Base-by-base conservation (phyloP, 495 filamentous ascomycete species). In the Penicillium goetzii region DNA sequence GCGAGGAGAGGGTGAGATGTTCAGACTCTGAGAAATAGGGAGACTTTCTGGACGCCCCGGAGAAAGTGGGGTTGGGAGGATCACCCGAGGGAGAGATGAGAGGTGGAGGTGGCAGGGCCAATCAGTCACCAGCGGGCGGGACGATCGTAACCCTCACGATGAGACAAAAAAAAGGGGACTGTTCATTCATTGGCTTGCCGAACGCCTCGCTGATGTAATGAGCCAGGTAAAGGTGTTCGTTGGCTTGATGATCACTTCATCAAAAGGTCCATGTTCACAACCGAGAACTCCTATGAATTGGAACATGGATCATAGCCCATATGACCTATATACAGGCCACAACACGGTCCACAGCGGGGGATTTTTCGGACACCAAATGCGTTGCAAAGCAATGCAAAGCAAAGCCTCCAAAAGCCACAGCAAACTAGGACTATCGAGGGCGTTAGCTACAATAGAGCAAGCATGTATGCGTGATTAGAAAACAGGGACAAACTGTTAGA, bases 41-140 rank as follows among this genome's bases (percentile, higher is more conserved):
- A 47, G 41, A 47, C 3, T 21, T 23, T 47, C 21, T 40, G 36
- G 15, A 12, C 4, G 40, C 41, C 41, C 28, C 49, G 11, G 26
- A 52, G 49, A 52, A 52, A 52, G 49, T 52, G 49, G 49, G 49
- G 49, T 52, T 52, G 25, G 49, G 28, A 2, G 49, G 49, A 52
- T 52, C 49, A 52, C 49, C 49, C 49, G 49, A 52, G 28, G 25
- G 15, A 7, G 49, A 52, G 25, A 28, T 52, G 49, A 52, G 28
- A 52, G 32, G 49, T 32, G 49, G 49, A 28, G 49, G 49, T 26
- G 25, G 41, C 41, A 47, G n/a, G 12, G 49, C 49, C 49, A 52
- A 52, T 52, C 49, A 52, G 2, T 8, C 49, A 1, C 49, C 23
- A 32, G 49, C 49, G 49, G 49, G 28, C 21, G 49, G 49, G 49